Conservation (phyloP, 2,329 filamentous ascomycete species). For the Xylariaceae sp. region DNA sequence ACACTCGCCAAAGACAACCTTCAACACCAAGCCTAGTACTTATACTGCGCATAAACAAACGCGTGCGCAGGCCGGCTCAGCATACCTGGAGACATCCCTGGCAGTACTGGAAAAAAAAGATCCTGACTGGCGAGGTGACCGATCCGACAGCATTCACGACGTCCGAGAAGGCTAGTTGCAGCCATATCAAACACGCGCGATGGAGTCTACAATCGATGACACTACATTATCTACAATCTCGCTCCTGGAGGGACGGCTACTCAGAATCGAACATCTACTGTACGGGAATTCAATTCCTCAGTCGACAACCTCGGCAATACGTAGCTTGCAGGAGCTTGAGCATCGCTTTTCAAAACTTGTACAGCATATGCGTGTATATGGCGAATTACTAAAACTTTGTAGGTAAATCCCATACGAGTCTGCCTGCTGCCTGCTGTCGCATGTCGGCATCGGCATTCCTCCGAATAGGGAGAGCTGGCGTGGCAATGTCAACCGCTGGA, state of each 20-base stretch:
- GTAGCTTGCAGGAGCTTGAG: conserved; percentile 47
- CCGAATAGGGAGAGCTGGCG: background rate
- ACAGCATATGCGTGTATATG: conserved; percentile 50
- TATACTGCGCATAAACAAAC: too few relatives aligned
- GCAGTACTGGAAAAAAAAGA: background rate
- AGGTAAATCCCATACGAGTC: conserved; percentile 27
- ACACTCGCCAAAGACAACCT: too few relatives aligned
- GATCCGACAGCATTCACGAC: background rate
- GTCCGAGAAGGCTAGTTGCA: background rate
- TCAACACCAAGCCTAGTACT: too few relatives aligned
- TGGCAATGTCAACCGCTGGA: background rate
- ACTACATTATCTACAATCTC: conserved; percentile 51
- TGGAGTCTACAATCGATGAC: conserved; percentile 40
- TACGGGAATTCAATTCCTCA: conserved; percentile 41
- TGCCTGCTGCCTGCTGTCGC: background rate
- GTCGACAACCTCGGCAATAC: conserved; percentile 37
- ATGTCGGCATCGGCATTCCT: background rate
- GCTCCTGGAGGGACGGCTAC: conserved; percentile 53
- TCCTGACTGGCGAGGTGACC: background rate
- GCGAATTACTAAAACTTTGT: conserved; percentile 57
- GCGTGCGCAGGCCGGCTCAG: too few relatives aligned
- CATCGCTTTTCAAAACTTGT: conserved; percentile 47
- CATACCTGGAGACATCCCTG: too few relatives aligned
- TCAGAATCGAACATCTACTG: conserved; percentile 54
- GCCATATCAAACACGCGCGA: conserved; percentile 6